Conservation (phyloP, 176 grass and related monocot genomes). For the Elymus sibiricus region DNA sequence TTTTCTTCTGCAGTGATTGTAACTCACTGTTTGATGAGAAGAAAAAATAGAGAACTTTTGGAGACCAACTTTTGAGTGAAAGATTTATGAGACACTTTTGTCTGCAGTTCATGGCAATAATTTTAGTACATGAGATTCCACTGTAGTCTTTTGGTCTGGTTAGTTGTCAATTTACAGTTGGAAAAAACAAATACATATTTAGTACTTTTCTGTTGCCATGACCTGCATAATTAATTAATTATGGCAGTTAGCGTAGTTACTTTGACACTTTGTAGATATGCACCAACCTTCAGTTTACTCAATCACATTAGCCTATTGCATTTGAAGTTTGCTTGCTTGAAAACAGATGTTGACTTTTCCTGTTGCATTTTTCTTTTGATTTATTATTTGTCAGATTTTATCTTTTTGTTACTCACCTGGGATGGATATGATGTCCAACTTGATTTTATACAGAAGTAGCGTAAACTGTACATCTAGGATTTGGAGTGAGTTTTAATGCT, state of each 20-base stretch:
- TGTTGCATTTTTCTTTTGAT: neutral
- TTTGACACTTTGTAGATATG: neutral
- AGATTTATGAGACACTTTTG: neutral
- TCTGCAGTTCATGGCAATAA: conserved; percentile 9
- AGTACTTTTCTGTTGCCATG: conserved; percentile 3
- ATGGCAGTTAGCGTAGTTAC: conserved; percentile 1
- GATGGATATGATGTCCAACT: neutral
- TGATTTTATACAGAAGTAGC: neutral
- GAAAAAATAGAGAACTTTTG: neutral
- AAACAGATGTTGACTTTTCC: neutral
- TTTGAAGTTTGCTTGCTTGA: neutral
- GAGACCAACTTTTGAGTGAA: neutral
- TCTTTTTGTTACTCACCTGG: neutral
- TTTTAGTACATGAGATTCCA: neutral
- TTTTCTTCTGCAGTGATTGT: neutral
- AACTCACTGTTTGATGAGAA: neutral
- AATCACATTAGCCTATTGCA: conserved; percentile 13
- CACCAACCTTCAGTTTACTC: neutral
- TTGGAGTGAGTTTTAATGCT: neutral
- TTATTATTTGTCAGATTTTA: neutral
- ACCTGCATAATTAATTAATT: conserved; percentile 17
- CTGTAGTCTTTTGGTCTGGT: conserved; percentile 10
- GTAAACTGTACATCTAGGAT: neutral
- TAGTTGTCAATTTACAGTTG: conserved; percentile 21
- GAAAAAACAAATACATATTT: neutral